phyloP scores from a whole-genome alignment of 352 stramenopile species.

The Pythium inflatum region DNA sequence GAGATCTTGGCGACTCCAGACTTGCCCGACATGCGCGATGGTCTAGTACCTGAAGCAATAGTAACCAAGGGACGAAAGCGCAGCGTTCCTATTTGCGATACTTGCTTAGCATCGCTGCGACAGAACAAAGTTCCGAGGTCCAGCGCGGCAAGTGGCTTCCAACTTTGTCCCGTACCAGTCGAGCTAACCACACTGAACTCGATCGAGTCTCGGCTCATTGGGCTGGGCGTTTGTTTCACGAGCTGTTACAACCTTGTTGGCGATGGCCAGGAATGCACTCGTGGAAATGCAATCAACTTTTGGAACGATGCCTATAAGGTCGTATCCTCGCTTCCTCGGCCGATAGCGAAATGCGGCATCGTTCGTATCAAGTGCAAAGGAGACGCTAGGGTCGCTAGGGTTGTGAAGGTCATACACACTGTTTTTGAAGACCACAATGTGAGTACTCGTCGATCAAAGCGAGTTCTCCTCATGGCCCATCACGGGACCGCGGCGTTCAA shows the following conservation, averaged over 20 bases:
- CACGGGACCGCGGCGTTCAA: constrained; percentile 18
- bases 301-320: constrained; percentile 22
- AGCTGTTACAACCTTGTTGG: constrained; percentile 14
- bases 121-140: not conserved
- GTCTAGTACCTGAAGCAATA: not conserved
- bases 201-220: constrained; percentile 8
- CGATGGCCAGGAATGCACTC: constrained; percentile 7
- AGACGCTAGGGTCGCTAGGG: too few relatives aligned
- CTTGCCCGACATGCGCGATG: too few relatives aligned
- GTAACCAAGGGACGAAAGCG: not conserved
- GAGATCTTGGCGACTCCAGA: too few relatives aligned
- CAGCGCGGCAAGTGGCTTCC: not conserved
- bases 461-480: constrained; percentile 9
- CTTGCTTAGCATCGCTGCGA: not conserved
- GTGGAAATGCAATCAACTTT: constrained; percentile 16
- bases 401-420: too few relatives aligned
- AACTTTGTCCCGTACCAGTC: not conserved
- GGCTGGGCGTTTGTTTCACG: constrained; percentile 14
- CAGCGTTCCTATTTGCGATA: not conserved
- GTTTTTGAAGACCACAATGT: too few relatives aligned
- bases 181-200: constrained; percentile 5
- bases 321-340: constrained; percentile 1
- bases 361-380: too few relatives aligned
- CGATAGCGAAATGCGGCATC: constrained; percentile 2
- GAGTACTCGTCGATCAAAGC: too few relatives aligned